Conservation (phyloP, 208 protist species). For the Vickermania spadyakhi region DNA sequence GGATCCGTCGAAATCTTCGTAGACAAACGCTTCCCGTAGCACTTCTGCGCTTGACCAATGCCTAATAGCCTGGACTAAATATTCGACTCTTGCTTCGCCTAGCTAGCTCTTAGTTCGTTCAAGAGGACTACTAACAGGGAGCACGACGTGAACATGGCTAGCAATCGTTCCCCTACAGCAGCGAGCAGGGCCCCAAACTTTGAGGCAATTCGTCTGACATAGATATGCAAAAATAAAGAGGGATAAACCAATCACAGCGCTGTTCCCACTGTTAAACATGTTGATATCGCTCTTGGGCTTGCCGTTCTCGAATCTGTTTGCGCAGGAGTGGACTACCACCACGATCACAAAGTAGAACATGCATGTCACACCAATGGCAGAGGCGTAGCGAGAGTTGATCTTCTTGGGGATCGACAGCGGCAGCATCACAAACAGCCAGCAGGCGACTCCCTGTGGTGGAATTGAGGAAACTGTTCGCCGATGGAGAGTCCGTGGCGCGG, state of each 20-base stretch:
- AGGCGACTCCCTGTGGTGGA: conserved; percentile 42
- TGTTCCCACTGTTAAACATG: conserved; percentile 56
- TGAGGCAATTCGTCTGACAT: conserved; percentile 69
- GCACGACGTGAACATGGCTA: no score
- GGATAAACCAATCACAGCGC: conserved; percentile 51
- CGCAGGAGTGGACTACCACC: conserved; percentile 52
- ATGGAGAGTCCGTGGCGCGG: conserved; percentile 27
- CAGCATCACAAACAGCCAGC: conserved; percentile 63
- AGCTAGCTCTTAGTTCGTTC: no score
- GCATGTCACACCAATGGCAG: conserved; percentile 51
- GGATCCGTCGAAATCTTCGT: no score
- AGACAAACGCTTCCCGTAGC: no score
- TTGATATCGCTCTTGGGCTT: conserved; percentile 35
- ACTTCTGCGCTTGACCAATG: no score
- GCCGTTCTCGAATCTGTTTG: conserved; percentile 46
- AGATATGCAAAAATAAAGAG: conserved; percentile 80
- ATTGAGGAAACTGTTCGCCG: conserved; percentile 27
- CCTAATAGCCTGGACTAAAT: no score
- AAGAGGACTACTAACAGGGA: no score
- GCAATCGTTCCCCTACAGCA: no score
- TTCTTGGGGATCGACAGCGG: conserved; percentile 66
- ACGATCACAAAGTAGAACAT: conserved; percentile 74
- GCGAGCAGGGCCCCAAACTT: no score
- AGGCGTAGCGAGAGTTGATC: conserved; percentile 82
- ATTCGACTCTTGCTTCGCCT: no score